Base-by-base conservation (phyloP, 179 eudicot species). In the Monotropa hypopitys region DNA sequence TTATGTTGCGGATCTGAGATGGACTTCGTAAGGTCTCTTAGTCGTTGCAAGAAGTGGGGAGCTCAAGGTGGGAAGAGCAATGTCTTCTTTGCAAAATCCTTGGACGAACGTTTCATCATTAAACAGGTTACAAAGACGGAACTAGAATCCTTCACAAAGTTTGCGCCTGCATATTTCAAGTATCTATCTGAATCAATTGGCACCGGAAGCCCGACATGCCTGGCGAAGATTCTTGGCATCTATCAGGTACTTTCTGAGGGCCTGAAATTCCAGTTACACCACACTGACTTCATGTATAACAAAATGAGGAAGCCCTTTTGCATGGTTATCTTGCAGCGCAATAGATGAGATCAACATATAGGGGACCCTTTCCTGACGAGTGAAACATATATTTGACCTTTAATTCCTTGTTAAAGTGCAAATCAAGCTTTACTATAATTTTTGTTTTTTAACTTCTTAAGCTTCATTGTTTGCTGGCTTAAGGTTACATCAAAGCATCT, bases 11-110 rank as follows among this genome's bases (percentile, higher is more conserved):
- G 96, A 43, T 91, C 96, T 57, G 96, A 91, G 86, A 80, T 87
- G 80, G 96, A 96, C 82, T 93, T 85, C 71, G 76, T 90, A 57
- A 84, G 97, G 82, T 96, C 99, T 65, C 89, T 96, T 53, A 94
- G 97, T 81, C 91, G 96, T 33, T 96, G 99, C 81, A 93, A 94
- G 86, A 96, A 96, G 80, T 93, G 99, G 99, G 99, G 99, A 26
- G 98, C 99, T 28, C 99, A 96, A 81, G 99, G 99, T 85, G 99
- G 99, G 63, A 96, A 96, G 82, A 96, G 98, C 85, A 96, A 93
- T 74, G 99, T 96, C 57, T 96, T 91, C 78, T 96, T 96, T 47
- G 98, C 98, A 67, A 94, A 96, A 84, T 87, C 93, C 26, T 88
- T 96, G 80, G 99, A 96, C 79, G 98, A 96, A 54, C 83, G 98